Conservation (phyloP, 2,329 filamentous ascomycete genomes). For the Coniochaeta hoffmannii region DNA sequence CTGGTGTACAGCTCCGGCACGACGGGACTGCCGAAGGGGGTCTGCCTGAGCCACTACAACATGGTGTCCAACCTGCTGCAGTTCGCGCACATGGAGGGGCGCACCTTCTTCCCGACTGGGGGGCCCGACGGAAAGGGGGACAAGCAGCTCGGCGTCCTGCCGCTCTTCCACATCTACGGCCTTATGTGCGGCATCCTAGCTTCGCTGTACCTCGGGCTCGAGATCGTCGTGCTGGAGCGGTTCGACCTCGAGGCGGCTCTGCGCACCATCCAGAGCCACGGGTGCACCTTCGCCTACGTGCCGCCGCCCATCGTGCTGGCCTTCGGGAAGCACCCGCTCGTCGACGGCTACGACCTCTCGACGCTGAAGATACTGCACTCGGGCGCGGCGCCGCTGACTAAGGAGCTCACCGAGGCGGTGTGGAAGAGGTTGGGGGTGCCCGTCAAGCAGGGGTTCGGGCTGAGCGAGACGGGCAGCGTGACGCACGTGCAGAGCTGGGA, state of each 20-base stretch:
- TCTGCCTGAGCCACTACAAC: constrained; percentile 78
- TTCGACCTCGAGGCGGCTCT: constrained; percentile 82
- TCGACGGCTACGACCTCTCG: constrained; percentile 74
- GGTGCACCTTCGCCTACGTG: constrained; percentile 71
- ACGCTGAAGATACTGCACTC: constrained; percentile 78
- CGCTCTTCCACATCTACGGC: constrained; percentile 89
- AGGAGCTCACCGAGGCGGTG: constrained; percentile 69
- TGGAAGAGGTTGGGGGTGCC: constrained; percentile 67
- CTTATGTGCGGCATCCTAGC: constrained; percentile 68
- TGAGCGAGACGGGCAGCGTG: constrained; percentile 79
- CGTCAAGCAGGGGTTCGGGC: constrained; percentile 88
- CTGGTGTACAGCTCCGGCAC: constrained; percentile 87
- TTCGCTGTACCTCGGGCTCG: constrained; percentile 56
- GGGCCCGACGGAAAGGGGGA: constrained; percentile 58
- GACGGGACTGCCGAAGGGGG: constrained; percentile 85
- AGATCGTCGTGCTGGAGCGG: constrained; percentile 64
- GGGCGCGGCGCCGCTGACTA: constrained; percentile 77
- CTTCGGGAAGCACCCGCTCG: constrained; percentile 69
- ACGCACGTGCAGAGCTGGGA: constrained; percentile 67
- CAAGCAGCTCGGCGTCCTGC: constrained; percentile 68
- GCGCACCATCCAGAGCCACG: constrained; percentile 63
- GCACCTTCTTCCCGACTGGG: constrained; percentile 49
- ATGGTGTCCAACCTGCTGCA: constrained; percentile 68
- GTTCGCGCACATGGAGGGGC: constrained; percentile 42
- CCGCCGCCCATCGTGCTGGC: constrained; percentile 79